Evolutionary conservation across 768 basidiomycete genomes (phyloP).

Genomic region (Mycena chlorophos): DNA sequence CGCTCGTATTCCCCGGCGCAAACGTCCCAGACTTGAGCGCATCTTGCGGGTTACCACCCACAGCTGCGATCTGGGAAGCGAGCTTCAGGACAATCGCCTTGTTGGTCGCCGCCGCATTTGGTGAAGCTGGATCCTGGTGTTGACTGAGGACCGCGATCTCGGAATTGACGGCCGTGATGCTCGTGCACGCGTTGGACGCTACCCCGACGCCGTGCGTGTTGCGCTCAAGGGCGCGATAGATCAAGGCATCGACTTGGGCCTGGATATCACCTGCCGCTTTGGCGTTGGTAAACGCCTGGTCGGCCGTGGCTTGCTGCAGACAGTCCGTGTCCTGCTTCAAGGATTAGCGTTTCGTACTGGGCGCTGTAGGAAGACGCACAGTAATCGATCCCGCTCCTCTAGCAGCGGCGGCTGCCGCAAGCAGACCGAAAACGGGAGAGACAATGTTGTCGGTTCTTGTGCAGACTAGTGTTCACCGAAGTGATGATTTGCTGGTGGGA

Average conservation of each 20-base stretch:
- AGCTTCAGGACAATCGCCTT: constrained; percentile 63
- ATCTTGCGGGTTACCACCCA: constrained; percentile 59
- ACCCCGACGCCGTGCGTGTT: constrained; percentile 58
- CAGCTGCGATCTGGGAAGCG: constrained; percentile 58
- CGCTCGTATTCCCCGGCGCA: constrained; percentile 49
- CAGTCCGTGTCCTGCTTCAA: constrained; percentile 52
- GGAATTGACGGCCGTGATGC: constrained; percentile 58
- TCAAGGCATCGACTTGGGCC: constrained; percentile 58
- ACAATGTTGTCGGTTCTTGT: constrained; percentile 51
- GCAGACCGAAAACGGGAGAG: constrained; percentile 62
- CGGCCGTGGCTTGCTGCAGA: constrained; percentile 64
- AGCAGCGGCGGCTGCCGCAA: constrained; percentile 65
- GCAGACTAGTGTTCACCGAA: constrained; percentile 47
- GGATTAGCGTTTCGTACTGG: background rate
- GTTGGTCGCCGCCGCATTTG: constrained; percentile 57
- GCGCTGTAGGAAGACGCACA: constrained; percentile 31
- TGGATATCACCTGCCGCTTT: constrained; percentile 59
- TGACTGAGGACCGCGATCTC: constrained; percentile 66
- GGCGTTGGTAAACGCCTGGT: constrained; percentile 73
- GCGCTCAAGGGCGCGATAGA: constrained; percentile 65
- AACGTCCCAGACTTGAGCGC: constrained; percentile 65
- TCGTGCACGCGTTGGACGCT: constrained; percentile 49
- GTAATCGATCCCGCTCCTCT: constrained; percentile 54
- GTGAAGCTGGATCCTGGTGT: constrained; percentile 67
- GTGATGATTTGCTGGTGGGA: constrained; percentile 58